These are phyloP conservation scores for Alternaria ventricosa DNA, from an alignment of 2,329 filamentous ascomycete species.

Conservation along the genomic window DNA sequence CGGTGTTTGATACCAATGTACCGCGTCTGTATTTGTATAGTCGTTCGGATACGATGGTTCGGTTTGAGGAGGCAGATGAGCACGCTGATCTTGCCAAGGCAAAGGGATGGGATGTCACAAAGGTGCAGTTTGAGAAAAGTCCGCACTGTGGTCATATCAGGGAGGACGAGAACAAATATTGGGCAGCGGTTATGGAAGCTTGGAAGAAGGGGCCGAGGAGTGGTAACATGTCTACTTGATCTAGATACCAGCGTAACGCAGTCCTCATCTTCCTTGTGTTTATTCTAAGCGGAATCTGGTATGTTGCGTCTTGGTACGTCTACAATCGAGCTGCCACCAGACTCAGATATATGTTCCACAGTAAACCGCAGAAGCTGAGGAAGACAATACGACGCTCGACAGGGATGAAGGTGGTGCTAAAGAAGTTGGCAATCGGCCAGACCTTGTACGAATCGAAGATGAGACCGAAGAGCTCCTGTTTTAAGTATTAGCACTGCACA, in stretches of 20 bases:
- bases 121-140: slow-evolving; percentile 64
- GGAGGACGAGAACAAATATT: slow-evolving; percentile 64
- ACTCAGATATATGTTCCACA: slow-evolving; percentile 78
- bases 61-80: slow-evolving; percentile 62
- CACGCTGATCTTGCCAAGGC: slow-evolving; percentile 58
- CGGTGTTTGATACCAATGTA: slow-evolving; percentile 39
- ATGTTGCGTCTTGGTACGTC: slow-evolving; percentile 1
- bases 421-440: slow-evolving; percentile 73
- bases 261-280: background rate
- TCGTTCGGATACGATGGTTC: slow-evolving; percentile 63
- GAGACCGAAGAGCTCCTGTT: slow-evolving; percentile 40
- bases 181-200: slow-evolving; percentile 51
- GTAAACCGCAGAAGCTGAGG: slow-evolving; percentile 73
- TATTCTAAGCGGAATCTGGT: background rate
- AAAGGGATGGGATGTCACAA: slow-evolving; percentile 58
- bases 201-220: slow-evolving; percentile 34
- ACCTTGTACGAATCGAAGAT: slow-evolving; percentile 71
- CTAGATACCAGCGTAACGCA: background rate
- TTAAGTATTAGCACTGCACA: slow-evolving; percentile 1
- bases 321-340: slow-evolving; percentile 58
- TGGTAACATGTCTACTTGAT: background rate
- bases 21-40: slow-evolving; percentile 66
- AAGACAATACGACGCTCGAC: slow-evolving; percentile 74
- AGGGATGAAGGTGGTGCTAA: slow-evolving; percentile 74
- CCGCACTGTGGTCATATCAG: slow-evolving; percentile 68